phyloP scores from a whole-genome alignment of 2,329 filamentous ascomycete genomes.

The Bimuria novae-zelandiae region DNA sequence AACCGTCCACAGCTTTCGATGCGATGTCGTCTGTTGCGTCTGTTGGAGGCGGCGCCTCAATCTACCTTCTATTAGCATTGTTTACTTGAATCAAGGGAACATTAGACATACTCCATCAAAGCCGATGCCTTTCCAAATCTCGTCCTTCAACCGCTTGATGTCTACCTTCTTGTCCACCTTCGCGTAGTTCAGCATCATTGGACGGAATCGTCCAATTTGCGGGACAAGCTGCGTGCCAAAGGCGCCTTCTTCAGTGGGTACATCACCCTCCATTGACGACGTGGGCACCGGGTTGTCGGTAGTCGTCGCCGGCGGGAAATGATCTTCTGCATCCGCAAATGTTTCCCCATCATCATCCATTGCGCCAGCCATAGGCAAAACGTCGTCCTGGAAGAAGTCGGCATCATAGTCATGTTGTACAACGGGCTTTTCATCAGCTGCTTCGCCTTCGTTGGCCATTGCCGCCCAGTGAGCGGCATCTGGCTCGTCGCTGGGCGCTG shows the following conservation, averaged over 20 bases:
- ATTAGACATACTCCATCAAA: constrained; percentile 47
- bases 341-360: constrained; percentile 70
- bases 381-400: constrained; percentile 95
- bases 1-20: constrained; percentile 53
- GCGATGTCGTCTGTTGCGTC: constrained; percentile 31
- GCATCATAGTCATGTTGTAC: constrained; percentile 86
- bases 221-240: constrained; percentile 67
- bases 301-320: constrained; percentile 71
- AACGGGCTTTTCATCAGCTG: constrained; percentile 57
- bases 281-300: constrained; percentile 51
- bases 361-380: constrained; percentile 68
- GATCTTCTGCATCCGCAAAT: constrained; percentile 80
- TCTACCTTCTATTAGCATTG: constrained; percentile 21
- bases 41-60: constrained; percentile 22
- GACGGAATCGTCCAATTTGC: constrained; percentile 62
- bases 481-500: constrained; percentile 74
- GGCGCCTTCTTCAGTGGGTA: constrained; percentile 57
- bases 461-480: constrained; percentile 96
- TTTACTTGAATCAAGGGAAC: not conserved
- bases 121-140: constrained; percentile 68
- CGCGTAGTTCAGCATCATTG: constrained; percentile 69
- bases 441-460: constrained; percentile 38
- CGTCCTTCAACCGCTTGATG: constrained; percentile 65
- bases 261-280: constrained; percentile 53
- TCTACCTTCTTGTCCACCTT: constrained; percentile 70